Evolutionary conservation across 2,329 filamentous ascomycete species (phyloP), one percentile per base, ranked within the genome.

Genomic region (Talaromyces sp.): DNA sequence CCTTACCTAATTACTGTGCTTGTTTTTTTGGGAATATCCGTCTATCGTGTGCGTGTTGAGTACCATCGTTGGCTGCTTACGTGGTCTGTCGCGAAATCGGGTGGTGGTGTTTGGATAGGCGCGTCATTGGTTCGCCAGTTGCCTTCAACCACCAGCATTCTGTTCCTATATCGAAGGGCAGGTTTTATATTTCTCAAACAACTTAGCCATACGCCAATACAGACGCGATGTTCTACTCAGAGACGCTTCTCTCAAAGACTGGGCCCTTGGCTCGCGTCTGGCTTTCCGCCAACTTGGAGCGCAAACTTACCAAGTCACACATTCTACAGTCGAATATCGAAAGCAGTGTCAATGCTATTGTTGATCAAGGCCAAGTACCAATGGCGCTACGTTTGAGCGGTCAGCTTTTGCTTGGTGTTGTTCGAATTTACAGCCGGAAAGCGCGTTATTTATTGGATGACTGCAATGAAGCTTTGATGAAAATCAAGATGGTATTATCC

Each of bases 261-360:
- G 95, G 95, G 83, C 94, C 95, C 74, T 82, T 99, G 84, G 95
- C 95, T 81, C 92, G 93, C 76, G 93, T 98, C 82, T 99, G 95
- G 95, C 87, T 98, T 67, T 97, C 95, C 37, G 93, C 95, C 82
- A 99, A 98, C 80, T 85, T 98, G 69, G 95, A 98, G 86, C 93
- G 94, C 84, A 99, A 98, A 82, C 88, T 99, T 67, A 96, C 93
- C 71, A 99, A 99, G 82, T 93, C 92, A 68, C 93, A 97, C 74
- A 95, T 98, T 70, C 79, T 99, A 69, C 92, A 97, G 76, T 94
- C 93, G 66, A 96, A 97, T 81, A 90, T 99, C 71, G 90, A 94
- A 73, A 92, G 93, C 81, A 97, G 93, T 78, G 93, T 99, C 69
- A 90, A 92, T 77, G 92, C 93, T 71, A 99, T 99, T 77, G 95